Percentiles rank a stretch among this genome's conserved stretches.
Evolutionary conservation across 2,329 filamentous ascomycete species (phyloP).

Genomic region (Colletotrichum endophyticum): DNA sequence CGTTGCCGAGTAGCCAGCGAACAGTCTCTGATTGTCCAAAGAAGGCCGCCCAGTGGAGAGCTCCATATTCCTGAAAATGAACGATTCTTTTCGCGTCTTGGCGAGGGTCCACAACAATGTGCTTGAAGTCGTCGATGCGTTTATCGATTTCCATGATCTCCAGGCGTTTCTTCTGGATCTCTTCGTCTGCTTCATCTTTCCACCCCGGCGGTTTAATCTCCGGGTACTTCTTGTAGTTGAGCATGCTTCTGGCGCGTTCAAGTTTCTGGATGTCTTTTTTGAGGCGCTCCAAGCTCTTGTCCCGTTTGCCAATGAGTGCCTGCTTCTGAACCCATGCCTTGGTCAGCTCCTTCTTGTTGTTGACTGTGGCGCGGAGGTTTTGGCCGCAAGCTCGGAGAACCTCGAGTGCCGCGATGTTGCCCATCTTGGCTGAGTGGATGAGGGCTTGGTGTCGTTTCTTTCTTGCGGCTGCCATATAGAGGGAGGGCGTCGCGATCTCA

Average conservation of each 20-base stretch:
- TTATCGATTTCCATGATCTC: not conserved
- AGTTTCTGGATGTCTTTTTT: not conserved
- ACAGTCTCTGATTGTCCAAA: not conserved
- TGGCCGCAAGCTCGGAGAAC: not conserved
- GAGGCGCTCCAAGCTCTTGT: not conserved
- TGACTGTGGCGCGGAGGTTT: not conserved
- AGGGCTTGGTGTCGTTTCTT: not conserved
- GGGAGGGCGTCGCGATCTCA: not conserved
- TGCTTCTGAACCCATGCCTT: not conserved
- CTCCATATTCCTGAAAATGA: not conserved
- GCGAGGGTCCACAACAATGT: not conserved
- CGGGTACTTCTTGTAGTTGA: not conserved
- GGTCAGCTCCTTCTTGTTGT: not conserved
- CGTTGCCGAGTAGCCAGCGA: not conserved
- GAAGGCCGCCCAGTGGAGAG: not conserved
- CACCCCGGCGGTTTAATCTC: not conserved
- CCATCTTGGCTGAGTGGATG: not conserved
- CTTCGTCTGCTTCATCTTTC: not conserved
- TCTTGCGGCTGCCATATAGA: not conserved
- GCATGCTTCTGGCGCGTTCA: not conserved
- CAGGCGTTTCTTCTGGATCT: not conserved
- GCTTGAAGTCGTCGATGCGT: not conserved
- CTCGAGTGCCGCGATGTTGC: not conserved
- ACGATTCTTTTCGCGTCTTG: not conserved
- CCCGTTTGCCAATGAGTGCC: not conserved